A percentile compares a stretch with the other conserved stretches of the same genome.
Evolutionary conservation across 164 flowering plant genomes (phyloP).

Genomic region (Tetracentron sinense): DNA sequence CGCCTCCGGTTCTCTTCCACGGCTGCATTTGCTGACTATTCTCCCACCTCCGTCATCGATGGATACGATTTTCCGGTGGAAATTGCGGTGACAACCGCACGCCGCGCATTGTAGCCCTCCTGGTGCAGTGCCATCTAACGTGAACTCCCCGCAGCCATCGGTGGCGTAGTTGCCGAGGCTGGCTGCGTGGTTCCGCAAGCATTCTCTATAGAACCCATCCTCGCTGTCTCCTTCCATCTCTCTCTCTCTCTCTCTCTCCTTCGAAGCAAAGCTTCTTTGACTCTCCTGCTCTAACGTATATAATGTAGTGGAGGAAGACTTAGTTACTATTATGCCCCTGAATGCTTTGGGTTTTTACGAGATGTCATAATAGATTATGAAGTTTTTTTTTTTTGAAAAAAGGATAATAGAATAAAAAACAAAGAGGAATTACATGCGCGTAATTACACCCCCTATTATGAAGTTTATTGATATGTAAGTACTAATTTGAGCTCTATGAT

Average conservation of each 20-base stretch:
- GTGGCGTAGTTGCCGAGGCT: slow-evolving; percentile 30
- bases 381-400: background rate
- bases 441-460: background rate
- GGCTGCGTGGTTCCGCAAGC: slow-evolving; percentile 31
- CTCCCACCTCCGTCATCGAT: background rate
- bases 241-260: background rate
- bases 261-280: no score
- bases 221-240: slow-evolving; percentile 7
- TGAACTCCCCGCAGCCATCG: slow-evolving; percentile 36
- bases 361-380: background rate
- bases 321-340: background rate
- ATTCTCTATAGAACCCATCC: slow-evolving; percentile 22
- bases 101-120: slow-evolving; percentile 25
- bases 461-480: no score
- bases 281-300: background rate
- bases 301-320: background rate
- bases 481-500: no score
- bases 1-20: background rate
- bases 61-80: slow-evolving; percentile 22
- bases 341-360: background rate
- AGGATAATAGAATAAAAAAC: no score
- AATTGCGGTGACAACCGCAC: slow-evolving; percentile 37
- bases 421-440: background rate
- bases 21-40: background rate
- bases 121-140: background rate